Conservation (phyloP, 2,329 filamentous ascomycete genomes). For the Teratosphaeria nubilosa region DNA sequence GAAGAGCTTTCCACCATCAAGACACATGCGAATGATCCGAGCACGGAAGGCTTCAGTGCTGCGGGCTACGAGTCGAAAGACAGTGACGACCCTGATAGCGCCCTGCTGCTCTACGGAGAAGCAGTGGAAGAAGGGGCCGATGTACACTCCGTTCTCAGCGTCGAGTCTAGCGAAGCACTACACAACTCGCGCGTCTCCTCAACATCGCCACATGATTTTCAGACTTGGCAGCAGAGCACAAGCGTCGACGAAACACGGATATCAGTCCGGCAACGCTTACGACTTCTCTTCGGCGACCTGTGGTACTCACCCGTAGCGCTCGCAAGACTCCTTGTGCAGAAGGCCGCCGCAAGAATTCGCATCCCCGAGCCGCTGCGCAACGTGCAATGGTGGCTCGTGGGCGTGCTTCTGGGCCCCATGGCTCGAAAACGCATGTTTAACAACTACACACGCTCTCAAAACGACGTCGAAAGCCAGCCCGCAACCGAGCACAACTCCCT, state of each 20-base stretch:
- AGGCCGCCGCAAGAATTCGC: constrained; percentile 17
- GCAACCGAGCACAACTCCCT: neutral
- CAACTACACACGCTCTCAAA: neutral
- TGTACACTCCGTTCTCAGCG: neutral
- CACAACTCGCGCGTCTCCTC: neutral
- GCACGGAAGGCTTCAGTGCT: neutral
- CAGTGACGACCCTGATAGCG: neutral
- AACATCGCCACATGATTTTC: neutral
- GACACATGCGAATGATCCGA: neutral
- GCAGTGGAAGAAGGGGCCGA: neutral
- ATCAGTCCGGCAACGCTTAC: constrained; percentile 15
- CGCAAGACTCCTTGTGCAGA: constrained; percentile 21
- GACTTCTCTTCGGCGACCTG: constrained; percentile 18
- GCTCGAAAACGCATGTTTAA: constrained; percentile 23
- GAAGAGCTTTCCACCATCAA: constrained; percentile 23
- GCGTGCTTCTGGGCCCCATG: constrained; percentile 25
- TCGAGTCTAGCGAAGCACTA: neutral
- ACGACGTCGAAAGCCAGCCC: neutral
- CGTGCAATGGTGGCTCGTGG: constrained; percentile 27
- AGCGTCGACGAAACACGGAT: constrained; percentile 1
- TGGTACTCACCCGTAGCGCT: constrained; percentile 19
- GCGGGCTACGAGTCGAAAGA: neutral
- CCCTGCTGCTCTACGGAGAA: neutral
- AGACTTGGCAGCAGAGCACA: neutral
- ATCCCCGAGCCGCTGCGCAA: constrained; percentile 20